These are phyloP conservation scores for Zanthoxylum bungeanum DNA, from an alignment of 345 rosid genomes.

Conservation along the genomic window DNA sequence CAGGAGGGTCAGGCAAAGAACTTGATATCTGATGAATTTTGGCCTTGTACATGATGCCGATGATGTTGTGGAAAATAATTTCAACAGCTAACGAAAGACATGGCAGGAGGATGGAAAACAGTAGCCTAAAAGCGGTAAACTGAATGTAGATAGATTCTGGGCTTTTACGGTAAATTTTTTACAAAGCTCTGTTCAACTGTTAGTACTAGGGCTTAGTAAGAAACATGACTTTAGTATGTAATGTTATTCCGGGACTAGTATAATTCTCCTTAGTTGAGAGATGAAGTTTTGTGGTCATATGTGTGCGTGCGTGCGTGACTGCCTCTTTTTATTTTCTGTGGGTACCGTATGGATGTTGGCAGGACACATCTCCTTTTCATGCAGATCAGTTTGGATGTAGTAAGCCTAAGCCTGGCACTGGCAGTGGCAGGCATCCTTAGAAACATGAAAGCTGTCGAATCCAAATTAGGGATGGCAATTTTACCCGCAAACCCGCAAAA, in stretches of 20 bases:
- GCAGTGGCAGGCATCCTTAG: too few relatives aligned
- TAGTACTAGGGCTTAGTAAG: not conserved
- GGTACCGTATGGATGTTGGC: not conserved
- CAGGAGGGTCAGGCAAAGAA: conserved; percentile 71
- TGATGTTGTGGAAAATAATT: not conserved
- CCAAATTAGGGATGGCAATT: too few relatives aligned
- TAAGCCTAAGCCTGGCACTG: too few relatives aligned
- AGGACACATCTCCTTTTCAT: not conserved
- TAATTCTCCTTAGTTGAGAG: not conserved
- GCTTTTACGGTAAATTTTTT: not conserved
- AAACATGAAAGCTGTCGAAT: too few relatives aligned
- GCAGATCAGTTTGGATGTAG: not conserved
- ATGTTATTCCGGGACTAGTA: not conserved
- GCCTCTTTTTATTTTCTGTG: not conserved
- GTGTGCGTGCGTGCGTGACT: not conserved
- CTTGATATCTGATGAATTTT: conserved; percentile 20
- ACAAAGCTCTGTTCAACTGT: conserved; percentile 7
- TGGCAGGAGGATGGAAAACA: not conserved
- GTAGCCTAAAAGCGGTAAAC: not conserved
- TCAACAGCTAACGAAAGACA: not conserved
- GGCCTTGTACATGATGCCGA: conserved; percentile 8
- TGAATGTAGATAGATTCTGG: not conserved
- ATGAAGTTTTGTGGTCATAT: not conserved
- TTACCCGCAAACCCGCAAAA: too few relatives aligned
- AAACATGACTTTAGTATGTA: not conserved